A percentile compares a stretch with the other conserved stretches of the same genome.
Conservation (phyloP, 352 stramenopile species). For the Aphanomyces euteiches region DNA sequence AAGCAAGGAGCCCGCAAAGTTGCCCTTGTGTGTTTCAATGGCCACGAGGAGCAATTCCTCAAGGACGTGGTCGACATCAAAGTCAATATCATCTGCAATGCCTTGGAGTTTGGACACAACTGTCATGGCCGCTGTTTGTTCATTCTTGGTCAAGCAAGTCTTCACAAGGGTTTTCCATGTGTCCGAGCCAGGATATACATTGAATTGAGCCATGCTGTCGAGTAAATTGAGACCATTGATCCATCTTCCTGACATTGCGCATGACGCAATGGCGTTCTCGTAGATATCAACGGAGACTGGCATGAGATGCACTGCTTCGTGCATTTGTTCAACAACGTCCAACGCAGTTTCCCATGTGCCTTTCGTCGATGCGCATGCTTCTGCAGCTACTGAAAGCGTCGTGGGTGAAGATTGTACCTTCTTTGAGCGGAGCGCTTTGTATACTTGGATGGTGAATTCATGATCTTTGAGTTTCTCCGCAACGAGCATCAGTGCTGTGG, state of each 20-base stretch:
- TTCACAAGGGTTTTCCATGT: not conserved
- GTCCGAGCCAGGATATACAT: not conserved
- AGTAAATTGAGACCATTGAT: slow-evolving; percentile 14
- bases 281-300: slow-evolving; percentile 24
- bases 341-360: slow-evolving; percentile 25
- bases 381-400: slow-evolving; percentile 6
- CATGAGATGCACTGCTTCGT: slow-evolving; percentile 30
- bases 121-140: slow-evolving; percentile 3
- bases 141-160: not conserved
- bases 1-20: not conserved
- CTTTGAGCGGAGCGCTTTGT: slow-evolving; percentile 9
- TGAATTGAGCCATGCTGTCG: slow-evolving; percentile 13
- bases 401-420: slow-evolving; percentile 14
- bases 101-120: not conserved
- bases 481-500: slow-evolving; percentile 16
- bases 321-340: slow-evolving; percentile 27
- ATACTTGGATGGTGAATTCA: slow-evolving; percentile 16
- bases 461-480: slow-evolving; percentile 15
- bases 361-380: not conserved
- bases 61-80: slow-evolving; percentile 10
- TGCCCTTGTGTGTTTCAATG: not conserved
- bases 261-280: slow-evolving; percentile 15
- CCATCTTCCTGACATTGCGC: slow-evolving; percentile 6
- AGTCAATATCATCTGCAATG: not conserved
- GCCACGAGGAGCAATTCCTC: not conserved